A percentile compares a stretch with the other conserved stretches of the same genome.
Evolutionary conservation across 768 basidiomycete genomes (phyloP).

Genomic region (Kwoniella sp.): DNA sequence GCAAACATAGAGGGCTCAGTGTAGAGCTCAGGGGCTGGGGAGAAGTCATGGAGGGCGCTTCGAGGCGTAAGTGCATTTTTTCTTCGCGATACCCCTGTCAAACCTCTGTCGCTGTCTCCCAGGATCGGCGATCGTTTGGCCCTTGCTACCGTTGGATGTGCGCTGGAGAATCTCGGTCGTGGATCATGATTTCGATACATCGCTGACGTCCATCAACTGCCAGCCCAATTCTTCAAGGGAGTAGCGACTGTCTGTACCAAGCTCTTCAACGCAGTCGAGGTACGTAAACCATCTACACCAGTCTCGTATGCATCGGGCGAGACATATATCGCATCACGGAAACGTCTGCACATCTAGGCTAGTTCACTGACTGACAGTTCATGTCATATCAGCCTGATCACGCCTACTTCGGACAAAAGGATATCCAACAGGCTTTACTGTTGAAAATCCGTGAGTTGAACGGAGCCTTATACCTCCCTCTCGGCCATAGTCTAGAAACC

Average conservation of each 20-base stretch:
- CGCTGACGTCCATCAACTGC: no score
- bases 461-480: background rate
- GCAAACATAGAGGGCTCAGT: slow-evolving; percentile 80
- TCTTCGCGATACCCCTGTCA: background rate
- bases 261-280: slow-evolving; percentile 88
- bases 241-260: slow-evolving; percentile 95
- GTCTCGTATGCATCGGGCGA: no score
- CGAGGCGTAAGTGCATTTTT: slow-evolving; percentile 61
- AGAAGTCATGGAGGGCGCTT: slow-evolving; percentile 88
- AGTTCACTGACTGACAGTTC: background rate
- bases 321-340: background rate
- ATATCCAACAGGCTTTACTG: slow-evolving; percentile 92
- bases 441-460: slow-evolving; percentile 61
- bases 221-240: slow-evolving; percentile 85
- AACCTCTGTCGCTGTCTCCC: background rate
- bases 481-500: no score
- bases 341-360: background rate
- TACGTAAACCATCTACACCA: slow-evolving; percentile 55
- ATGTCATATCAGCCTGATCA: slow-evolving; percentile 70
- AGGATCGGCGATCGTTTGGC: slow-evolving; percentile 19
- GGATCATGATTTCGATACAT: background rate
- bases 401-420: slow-evolving; percentile 96
- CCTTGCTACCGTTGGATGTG: no score
- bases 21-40: slow-evolving; percentile 88
- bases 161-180: background rate